phyloP scores from a whole-genome alignment of 2,329 filamentous ascomycete species.

The Hymenoscyphus albidus region DNA sequence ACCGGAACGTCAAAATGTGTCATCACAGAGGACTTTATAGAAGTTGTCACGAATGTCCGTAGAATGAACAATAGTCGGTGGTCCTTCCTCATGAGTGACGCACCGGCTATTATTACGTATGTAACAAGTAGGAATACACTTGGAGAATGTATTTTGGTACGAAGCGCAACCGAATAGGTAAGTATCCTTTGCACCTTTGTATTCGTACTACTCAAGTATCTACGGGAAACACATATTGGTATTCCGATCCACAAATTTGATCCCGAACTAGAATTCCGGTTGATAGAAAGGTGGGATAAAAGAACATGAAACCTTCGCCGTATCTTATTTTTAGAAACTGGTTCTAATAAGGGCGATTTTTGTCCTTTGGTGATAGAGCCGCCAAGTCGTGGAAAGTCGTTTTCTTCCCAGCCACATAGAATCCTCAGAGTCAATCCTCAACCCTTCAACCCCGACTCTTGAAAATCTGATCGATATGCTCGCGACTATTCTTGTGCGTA shows the following conservation, averaged over 20 bases:
- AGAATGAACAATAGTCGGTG: no score
- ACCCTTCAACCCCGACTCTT: conserved; percentile 40
- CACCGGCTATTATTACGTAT: neutral
- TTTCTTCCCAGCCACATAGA: conserved; percentile 6
- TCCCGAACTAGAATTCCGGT: neutral
- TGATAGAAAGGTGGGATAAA: neutral
- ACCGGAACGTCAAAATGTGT: conserved; percentile 1
- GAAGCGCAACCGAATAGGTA: neutral
- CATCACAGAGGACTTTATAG: conserved; percentile 3
- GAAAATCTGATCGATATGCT: conserved; percentile 87
- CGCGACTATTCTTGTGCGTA: conserved; percentile 88
- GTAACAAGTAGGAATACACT: neutral
- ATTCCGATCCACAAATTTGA: neutral
- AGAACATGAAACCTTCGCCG: neutral
- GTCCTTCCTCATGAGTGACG: no score
- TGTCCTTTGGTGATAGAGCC: neutral
- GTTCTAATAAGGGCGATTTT: neutral
- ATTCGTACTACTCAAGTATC: no score
- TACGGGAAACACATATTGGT: neutral
- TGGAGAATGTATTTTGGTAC: neutral
- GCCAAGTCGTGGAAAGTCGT: neutral
- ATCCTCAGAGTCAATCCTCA: neutral
- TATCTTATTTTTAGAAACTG: conserved; percentile 3
- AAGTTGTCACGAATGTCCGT: neutral
- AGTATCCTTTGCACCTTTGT: neutral